Evolutionary conservation across 345 rosid genomes (phyloP).

Genomic region (Aquilaria malaccensis): DNA sequence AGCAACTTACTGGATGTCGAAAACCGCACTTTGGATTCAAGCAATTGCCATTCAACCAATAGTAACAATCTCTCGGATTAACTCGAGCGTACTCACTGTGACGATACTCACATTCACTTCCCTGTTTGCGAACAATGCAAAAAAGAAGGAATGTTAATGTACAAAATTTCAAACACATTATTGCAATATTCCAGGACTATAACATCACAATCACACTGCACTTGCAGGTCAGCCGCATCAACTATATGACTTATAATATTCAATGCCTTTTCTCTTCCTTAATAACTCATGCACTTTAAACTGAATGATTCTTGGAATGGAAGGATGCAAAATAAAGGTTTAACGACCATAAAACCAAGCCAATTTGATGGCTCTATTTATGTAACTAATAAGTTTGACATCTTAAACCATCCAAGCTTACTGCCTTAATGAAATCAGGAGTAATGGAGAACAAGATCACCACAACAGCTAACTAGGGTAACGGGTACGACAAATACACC

Average conservation of each 20-base stretch:
- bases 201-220: background rate
- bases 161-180: background rate
- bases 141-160: conserved; percentile 5
- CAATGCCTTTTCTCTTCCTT: too few relatives aligned
- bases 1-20: conserved; percentile 84
- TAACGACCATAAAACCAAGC: too few relatives aligned
- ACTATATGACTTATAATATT: too few relatives aligned
- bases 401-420: too few relatives aligned
- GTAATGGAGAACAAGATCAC: too few relatives aligned
- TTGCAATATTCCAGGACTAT: background rate
- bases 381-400: too few relatives aligned
- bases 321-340: too few relatives aligned
- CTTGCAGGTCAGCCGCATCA: background rate
- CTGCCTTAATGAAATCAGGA: too few relatives aligned
- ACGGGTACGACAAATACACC: background rate
- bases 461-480: too few relatives aligned
- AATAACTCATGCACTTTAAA: too few relatives aligned
- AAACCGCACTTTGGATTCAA: conserved; percentile 88
- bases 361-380: too few relatives aligned
- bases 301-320: too few relatives aligned
- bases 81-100: conserved; percentile 94
- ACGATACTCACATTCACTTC: conserved; percentile 93
- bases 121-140: conserved; percentile 33
- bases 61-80: conserved; percentile 94
- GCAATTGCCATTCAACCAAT: conserved; percentile 88